A percentile compares a stretch with the other conserved stretches of the same genome.
Evolutionary conservation across 2,329 filamentous ascomycete species (phyloP).

Genomic region (Colletotrichum sp.): DNA sequence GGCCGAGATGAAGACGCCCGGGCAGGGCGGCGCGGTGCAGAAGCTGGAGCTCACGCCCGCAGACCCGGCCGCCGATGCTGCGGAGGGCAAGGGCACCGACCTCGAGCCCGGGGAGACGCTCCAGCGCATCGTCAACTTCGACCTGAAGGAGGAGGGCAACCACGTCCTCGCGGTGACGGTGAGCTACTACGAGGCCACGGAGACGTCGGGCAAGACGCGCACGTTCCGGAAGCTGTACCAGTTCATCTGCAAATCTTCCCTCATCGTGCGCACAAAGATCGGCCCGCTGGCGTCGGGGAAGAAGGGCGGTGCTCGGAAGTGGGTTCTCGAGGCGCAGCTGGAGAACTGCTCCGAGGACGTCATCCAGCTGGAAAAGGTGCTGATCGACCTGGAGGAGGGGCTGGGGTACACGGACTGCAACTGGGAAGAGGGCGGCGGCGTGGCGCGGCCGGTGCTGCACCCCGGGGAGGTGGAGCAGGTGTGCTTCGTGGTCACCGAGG

Average conservation of each 20-base stretch:
- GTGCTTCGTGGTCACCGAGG: constrained; percentile 64
- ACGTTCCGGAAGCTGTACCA: constrained; percentile 97
- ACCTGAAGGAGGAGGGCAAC: constrained; percentile 91
- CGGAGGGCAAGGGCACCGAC: constrained; percentile 42
- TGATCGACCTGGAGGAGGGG: constrained; percentile 57
- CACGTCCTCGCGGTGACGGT: constrained; percentile 94
- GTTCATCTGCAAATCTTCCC: constrained; percentile 88
- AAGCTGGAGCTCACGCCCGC: constrained; percentile 65
- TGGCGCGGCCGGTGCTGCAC: constrained; percentile 59
- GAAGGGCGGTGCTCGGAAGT: constrained; percentile 46
- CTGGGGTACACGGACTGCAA: constrained; percentile 61
- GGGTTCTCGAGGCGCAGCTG: constrained; percentile 90
- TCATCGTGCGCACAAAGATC: constrained; percentile 91
- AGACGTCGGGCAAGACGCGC: constrained; percentile 72
- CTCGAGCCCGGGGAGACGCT: constrained; percentile 70
- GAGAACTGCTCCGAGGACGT: constrained; percentile 91
- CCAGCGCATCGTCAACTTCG: constrained; percentile 83
- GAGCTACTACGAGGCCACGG: constrained; percentile 87
- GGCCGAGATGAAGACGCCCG: constrained; percentile 94
- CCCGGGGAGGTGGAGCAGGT: constrained; percentile 70
- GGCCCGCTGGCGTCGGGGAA: constrained; percentile 59
- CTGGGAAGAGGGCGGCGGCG: constrained; percentile 51
- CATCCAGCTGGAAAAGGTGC: constrained; percentile 76
- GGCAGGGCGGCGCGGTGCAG: constrained; percentile 56
- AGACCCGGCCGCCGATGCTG: not conserved